Evolutionary conservation across 1,139 yeast species (phyloP).

Genomic region (Zhuliangozyma parablackwelliae): DNA sequence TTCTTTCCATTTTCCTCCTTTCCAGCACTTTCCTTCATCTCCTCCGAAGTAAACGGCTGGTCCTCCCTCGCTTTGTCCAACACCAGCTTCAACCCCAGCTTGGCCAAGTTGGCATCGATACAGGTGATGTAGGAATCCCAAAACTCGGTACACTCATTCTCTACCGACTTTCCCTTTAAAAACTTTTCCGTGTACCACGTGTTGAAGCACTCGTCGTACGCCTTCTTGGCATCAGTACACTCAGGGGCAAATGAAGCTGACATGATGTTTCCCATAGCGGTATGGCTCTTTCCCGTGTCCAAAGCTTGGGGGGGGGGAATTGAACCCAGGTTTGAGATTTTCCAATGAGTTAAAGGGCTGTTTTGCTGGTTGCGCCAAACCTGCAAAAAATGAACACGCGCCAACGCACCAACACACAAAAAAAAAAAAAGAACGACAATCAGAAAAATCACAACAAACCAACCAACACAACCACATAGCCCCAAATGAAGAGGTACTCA

Average conservation of each 20-base stretch:
- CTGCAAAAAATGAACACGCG: too few species aligned
- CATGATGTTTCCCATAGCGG: constrained; percentile 71
- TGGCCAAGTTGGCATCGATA: constrained; percentile 69
- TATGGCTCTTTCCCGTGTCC: too few species aligned
- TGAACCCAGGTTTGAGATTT: too few species aligned
- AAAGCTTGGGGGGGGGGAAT: too few species aligned
- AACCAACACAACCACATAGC: background rate
- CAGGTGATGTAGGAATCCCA: constrained; percentile 88
- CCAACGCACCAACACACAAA: too few species aligned
- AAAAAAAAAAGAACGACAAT: background rate
- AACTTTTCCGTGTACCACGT: constrained; percentile 93
- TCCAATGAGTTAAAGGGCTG: too few species aligned
- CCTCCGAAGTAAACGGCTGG: constrained; percentile 63
- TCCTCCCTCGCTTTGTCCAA: constrained; percentile 88
- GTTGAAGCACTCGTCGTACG: constrained; percentile 90
- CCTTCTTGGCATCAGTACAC: constrained; percentile 80
- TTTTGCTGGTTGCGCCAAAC: too few species aligned
- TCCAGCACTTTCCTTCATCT: constrained; percentile 22
- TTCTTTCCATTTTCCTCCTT: constrained; percentile 6
- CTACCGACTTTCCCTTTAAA: constrained; percentile 62
- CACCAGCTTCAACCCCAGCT: constrained; percentile 75
- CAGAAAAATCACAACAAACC: background rate
- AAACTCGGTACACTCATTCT: constrained; percentile 85
- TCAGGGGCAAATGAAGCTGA: constrained; percentile 96
- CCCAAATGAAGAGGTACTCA: constrained; percentile 34